phyloP scores from a whole-genome alignment of 139 green algal species.

The Chlorella sp. region DNA sequence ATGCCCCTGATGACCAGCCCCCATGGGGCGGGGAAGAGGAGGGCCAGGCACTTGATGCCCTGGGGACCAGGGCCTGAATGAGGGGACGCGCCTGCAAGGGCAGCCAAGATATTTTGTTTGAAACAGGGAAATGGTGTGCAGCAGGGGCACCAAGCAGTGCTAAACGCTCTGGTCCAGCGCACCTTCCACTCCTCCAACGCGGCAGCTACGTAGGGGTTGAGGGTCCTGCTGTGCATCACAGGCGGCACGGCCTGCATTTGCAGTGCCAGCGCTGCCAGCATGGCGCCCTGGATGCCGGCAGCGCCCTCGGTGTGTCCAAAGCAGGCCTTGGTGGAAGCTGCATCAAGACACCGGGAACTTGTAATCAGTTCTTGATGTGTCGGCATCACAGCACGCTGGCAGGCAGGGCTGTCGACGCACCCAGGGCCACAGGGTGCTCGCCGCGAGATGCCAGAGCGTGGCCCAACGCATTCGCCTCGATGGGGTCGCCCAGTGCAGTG shows the following conservation, averaged over 20 bases:
- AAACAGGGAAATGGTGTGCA: too few species aligned
- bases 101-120: too few species aligned
- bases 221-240: conserved; percentile 59
- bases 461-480: conserved; percentile 39
- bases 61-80: background rate
- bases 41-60: background rate
- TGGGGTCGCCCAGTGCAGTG: conserved; percentile 54
- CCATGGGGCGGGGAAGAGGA: too few species aligned
- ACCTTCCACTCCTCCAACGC: conserved; percentile 19
- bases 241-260: conserved; percentile 10
- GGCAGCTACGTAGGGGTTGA: conserved; percentile 67
- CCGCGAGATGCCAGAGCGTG: background rate
- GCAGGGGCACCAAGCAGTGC: too few species aligned
- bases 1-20: too few species aligned
- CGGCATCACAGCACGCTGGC: too few species aligned
- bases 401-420: too few species aligned
- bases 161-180: too few species aligned
- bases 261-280: conserved; percentile 37
- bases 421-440: background rate
- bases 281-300: conserved; percentile 62
- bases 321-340: conserved; percentile 48
- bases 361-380: background rate
- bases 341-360: background rate
- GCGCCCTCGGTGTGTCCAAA: conserved; percentile 62
- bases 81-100: too few species aligned